These are phyloP conservation scores for Taiozyma sp. DNA, from an alignment of 1,139 yeast genomes.

Conservation along the genomic window DNA sequence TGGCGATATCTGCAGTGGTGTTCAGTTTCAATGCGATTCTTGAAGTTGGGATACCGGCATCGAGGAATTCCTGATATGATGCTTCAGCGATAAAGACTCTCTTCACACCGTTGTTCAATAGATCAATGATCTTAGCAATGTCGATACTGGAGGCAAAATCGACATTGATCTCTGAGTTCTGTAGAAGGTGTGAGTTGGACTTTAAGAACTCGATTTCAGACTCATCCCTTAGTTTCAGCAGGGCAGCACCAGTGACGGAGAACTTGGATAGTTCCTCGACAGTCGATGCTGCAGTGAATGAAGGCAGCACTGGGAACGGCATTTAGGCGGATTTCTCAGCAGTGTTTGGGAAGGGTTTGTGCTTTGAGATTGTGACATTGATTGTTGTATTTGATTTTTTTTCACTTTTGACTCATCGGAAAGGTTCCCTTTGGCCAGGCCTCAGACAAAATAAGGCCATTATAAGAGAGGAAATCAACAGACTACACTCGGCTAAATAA, in stretches of 20 bases:
- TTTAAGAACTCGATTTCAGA: conserved; percentile 13
- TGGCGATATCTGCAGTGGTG: conserved; percentile 7
- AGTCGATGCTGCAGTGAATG: conserved; percentile 9
- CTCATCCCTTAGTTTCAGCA: conserved; percentile 13
- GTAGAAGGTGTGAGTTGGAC: conserved; percentile 5
- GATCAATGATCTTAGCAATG: conserved; percentile 45
- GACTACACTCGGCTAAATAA: background rate
- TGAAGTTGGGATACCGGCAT: conserved; percentile 52
- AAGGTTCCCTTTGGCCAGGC: background rate
- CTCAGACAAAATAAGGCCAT: background rate
- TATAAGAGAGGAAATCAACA: background rate
- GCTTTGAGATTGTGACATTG: background rate
- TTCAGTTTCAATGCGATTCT: conserved; percentile 19
- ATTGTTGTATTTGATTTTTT: background rate
- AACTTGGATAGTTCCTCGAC: conserved; percentile 9
- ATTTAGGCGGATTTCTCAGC: conserved; percentile 5
- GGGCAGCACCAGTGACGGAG: conserved; percentile 21
- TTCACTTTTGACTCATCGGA: background rate
- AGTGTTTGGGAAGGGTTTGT: background rate
- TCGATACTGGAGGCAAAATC: conserved; percentile 17
- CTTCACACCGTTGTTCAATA: conserved; percentile 66
- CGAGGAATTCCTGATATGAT: conserved; percentile 33
- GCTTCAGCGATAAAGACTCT: conserved; percentile 41
- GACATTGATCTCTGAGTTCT: conserved; percentile 11
- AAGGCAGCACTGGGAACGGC: conserved; percentile 26